These are phyloP conservation scores for Parathielavia appendiculata DNA, from an alignment of 495 filamentous ascomycete genomes.

Conservation along the genomic window DNA sequence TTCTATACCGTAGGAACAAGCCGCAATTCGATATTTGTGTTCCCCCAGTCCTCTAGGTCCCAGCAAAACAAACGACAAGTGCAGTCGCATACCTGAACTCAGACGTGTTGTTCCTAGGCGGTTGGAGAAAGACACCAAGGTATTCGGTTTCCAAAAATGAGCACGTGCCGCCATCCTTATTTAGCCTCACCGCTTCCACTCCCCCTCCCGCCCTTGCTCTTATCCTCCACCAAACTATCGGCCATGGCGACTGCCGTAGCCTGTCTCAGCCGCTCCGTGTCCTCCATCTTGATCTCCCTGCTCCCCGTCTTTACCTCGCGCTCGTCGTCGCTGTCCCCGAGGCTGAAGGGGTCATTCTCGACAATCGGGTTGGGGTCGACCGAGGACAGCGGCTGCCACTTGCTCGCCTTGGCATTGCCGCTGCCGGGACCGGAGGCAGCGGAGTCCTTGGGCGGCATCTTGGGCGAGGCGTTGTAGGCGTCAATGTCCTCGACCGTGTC, in stretches of 20 bases:
- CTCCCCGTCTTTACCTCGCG: conserved; percentile 50
- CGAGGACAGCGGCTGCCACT: conserved; percentile 91
- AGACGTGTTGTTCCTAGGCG: not conserved
- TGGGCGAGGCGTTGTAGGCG: conserved; percentile 60
- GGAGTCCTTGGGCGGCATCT: conserved; percentile 35
- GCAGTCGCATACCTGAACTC: too few relatives aligned
- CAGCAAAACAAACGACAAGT: too few relatives aligned
- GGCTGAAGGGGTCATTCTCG: conserved; percentile 92
- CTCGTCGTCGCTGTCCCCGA: conserved; percentile 95
- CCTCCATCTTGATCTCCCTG: conserved; percentile 54
- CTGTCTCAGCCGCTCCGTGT: conserved; percentile 64
- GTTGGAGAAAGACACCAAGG: not conserved
- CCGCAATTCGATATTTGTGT: too few relatives aligned
- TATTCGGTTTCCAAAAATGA: not conserved
- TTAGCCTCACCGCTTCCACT: conserved; percentile 10
- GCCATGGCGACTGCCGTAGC: conserved; percentile 63
- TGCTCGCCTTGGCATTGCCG: conserved; percentile 68
- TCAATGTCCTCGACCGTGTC: conserved; percentile 70
- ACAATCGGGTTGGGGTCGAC: conserved; percentile 82
- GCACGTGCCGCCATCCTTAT: conserved; percentile 4
- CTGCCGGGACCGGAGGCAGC: conserved; percentile 20
- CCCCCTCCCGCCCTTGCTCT: conserved; percentile 10
- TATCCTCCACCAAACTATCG: conserved; percentile 42
- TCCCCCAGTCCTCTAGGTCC: too few relatives aligned
- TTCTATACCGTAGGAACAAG: too few relatives aligned